These are phyloP conservation scores for Cucumis cinereus DNA, from an alignment of 306 rosid species.

Conservation along the genomic window DNA sequence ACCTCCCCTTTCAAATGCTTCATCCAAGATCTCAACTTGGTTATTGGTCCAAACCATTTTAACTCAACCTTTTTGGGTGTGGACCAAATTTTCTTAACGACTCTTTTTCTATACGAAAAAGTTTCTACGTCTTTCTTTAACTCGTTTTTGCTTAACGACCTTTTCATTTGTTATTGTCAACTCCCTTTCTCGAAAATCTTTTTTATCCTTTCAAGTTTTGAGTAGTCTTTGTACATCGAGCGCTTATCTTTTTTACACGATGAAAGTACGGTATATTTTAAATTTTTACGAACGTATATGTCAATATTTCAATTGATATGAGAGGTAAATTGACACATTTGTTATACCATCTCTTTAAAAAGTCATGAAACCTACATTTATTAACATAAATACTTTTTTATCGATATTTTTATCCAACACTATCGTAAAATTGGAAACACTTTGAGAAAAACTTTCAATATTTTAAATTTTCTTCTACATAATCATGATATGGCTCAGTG, in stretches of 20 bases:
- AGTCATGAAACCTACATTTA: too few species aligned
- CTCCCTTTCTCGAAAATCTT: not conserved
- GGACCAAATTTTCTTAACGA: not conserved
- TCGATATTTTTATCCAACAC: too few species aligned
- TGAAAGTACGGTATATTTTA: not conserved
- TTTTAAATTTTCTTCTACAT: not conserved
- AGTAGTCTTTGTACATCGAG: not conserved
- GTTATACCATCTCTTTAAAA: too few species aligned
- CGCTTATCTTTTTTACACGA: not conserved
- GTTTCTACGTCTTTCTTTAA: not conserved
- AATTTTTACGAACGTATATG: too few species aligned
- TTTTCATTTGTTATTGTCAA: not conserved
- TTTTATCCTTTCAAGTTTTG: not conserved
- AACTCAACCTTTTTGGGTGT: not conserved
- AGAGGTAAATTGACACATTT: too few species aligned
- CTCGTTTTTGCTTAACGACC: not conserved
- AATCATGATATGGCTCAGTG: not conserved
- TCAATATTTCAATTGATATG: too few species aligned
- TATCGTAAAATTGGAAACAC: too few species aligned
- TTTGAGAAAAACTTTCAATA: not conserved
- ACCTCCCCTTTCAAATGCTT: not conserved
- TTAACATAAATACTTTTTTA: too few species aligned
- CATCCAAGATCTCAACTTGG: not conserved
- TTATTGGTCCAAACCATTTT: not conserved
- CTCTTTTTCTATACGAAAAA: too few species aligned